These are phyloP conservation scores for Fonsecaea multimorphosa DNA, from an alignment of 2,329 filamentous ascomycete species.

Conservation along the genomic window DNA sequence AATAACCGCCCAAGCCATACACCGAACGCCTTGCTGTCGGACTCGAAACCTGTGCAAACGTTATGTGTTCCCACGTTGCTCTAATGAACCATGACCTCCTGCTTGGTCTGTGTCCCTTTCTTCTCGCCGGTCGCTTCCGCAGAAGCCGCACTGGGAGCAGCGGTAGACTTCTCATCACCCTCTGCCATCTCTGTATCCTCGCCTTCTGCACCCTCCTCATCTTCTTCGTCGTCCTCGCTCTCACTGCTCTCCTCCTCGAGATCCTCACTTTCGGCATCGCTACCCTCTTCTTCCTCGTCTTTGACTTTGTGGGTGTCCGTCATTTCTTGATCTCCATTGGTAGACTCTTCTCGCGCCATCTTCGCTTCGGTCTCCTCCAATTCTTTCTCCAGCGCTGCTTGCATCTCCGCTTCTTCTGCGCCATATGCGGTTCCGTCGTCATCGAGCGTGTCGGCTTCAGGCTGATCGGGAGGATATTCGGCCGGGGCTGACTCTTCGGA, in stretches of 20 bases:
- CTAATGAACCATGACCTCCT: slow-evolving; percentile 57
- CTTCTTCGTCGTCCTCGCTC: slow-evolving; percentile 72
- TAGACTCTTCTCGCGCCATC: slow-evolving; percentile 42
- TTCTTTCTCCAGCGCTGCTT: slow-evolving; percentile 64
- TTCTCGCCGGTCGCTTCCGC: slow-evolving; percentile 41
- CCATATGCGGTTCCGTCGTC: slow-evolving; percentile 88
- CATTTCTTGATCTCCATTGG: slow-evolving; percentile 69
- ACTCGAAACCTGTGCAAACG: background rate
- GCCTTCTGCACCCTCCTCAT: slow-evolving; percentile 63
- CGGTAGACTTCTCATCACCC: slow-evolving; percentile 31
- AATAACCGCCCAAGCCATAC: slow-evolving; percentile 9
- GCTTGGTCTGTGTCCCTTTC: slow-evolving; percentile 42
- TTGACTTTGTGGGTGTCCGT: slow-evolving; percentile 62
- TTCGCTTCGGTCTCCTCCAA: slow-evolving; percentile 56
- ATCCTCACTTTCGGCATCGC: slow-evolving; percentile 78
- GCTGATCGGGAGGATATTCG: slow-evolving; percentile 96
- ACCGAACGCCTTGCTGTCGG: slow-evolving; percentile 28
- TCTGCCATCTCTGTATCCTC: slow-evolving; percentile 63
- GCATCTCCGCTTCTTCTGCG: slow-evolving; percentile 81
- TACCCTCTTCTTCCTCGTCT: slow-evolving; percentile 68
- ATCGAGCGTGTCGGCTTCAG: slow-evolving; percentile 83
- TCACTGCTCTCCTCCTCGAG: slow-evolving; percentile 78
- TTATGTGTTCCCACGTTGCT: background rate
- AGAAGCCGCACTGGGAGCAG: slow-evolving; percentile 2
- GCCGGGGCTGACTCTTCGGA: slow-evolving; percentile 95